Evolutionary conservation across 208 protist genomes (phyloP).

Genomic region (Trypanosoma platydactyli): DNA sequence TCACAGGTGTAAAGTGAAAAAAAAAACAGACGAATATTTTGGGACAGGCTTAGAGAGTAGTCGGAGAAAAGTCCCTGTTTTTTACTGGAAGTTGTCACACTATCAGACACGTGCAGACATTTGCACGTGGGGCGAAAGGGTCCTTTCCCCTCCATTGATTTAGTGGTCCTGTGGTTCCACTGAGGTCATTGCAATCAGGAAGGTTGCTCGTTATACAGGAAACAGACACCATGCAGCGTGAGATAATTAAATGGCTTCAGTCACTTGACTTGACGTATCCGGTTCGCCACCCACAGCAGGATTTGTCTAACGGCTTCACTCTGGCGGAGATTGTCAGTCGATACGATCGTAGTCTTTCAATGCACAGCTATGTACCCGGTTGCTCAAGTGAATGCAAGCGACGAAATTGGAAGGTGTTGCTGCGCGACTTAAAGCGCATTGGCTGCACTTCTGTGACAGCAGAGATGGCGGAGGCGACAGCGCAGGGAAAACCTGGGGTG

Average conservation of each 20-base stretch:
- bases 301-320: slow-evolving; percentile 94
- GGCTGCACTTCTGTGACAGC: slow-evolving; percentile 44
- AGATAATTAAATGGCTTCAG: slow-evolving; percentile 96
- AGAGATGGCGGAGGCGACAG: slow-evolving; percentile 59
- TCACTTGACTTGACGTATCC: slow-evolving; percentile 89
- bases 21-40: background rate
- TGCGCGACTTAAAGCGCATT: slow-evolving; percentile 49
- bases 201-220: background rate
- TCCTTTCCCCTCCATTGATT: no score
- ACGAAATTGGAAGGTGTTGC: slow-evolving; percentile 88
- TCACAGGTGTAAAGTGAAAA: background rate
- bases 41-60: no score
- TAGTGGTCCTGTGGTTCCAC: no score
- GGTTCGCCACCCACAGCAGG: slow-evolving; percentile 91
- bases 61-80: no score
- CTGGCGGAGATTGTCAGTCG: slow-evolving; percentile 93
- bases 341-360: slow-evolving; percentile 74
- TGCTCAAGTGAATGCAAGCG: slow-evolving; percentile 69
- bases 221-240: slow-evolving; percentile 70
- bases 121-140: no score
- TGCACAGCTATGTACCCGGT: slow-evolving; percentile 88
- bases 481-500: slow-evolving; percentile 57
- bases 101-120: no score
- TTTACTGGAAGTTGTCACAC: no score
- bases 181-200: no score